Base-by-base conservation (phyloP, 306 rosid species). In the Biancaea sappan region DNA sequence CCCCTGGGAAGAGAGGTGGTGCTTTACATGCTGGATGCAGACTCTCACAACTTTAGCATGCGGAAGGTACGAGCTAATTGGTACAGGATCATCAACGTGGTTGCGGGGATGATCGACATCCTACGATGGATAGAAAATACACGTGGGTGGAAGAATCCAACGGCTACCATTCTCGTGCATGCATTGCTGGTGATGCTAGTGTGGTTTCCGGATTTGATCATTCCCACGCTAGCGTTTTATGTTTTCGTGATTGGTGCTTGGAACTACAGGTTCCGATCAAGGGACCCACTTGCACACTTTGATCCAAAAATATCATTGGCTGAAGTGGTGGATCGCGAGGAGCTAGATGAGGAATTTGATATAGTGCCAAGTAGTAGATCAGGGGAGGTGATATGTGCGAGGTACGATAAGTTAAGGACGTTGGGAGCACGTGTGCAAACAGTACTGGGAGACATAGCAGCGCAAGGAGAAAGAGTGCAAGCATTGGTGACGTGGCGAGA, bases 401-500 rank as follows among this genome's bases (percentile, higher is more conserved):
- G 97, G 78, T 94, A 91, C 6, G 98, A 94, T 3, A 94, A 76
- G 80, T 53, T 94, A 34, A 86, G 98, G 8, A 75, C 61, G 14
- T n/a, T 94, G 0, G 98, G 94, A 47, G 85, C 91, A 34, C 90
- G 91, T 5, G 94, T 91, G 60, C 98, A 94, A 8, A 80, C 86
- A 1, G 87, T 82, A 21, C 28, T 94, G 44, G 98, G 97, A 0
- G 97, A 91, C 48, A 57, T 88, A 6, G 97, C 98, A 0, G 72
- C 97, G 15, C 98, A 88, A 29, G 94, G 94, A 0, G 98, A 94
- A 77, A 79, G 98, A 0, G 61, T 88, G 77, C 97, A 94, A 2
- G 91, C 98, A 0, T 43, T 94, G 75, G 97, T 94, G 73, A 94
- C 96, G n/a, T 94, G 98, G 98, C 78, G 90, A 0, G 97, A 94